Evolutionary conservation across 1,284 basidiomycete species (phyloP), one percentile per base, ranked within the genome.

Genomic region (Schizophyllum amplum): DNA sequence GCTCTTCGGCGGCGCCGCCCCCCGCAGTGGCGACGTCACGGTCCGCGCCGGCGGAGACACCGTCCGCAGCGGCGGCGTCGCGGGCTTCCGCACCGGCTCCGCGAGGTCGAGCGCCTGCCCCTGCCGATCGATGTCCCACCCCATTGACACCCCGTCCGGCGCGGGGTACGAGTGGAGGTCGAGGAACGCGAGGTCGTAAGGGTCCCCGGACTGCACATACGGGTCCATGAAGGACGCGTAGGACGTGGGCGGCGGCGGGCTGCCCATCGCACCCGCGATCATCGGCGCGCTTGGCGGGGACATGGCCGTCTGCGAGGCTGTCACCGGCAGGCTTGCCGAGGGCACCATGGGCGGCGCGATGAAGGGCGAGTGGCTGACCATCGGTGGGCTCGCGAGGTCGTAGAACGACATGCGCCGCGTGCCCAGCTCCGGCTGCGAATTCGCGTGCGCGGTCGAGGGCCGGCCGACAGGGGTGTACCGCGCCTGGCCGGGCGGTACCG

Each of bases 41-140:
- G 5, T 33, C 27, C 13, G 5, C n/a, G n/a, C n/a, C 27, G 13
- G 13, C 27, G 27, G 27, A 33, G 27, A 33, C 27, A 33, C 13
- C 13, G 27, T 33, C 6, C 27, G 27, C 27, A 33, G 27, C 27
- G 27, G 27, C 27, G 27, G 27, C 6, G 27, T 33, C 27, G 27
- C 6, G 6, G 27, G 27, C 27, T 33, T 33, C 6, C 27, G 27
- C 27, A 33, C 27, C 5, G 27, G 27, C 13, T 33, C 27, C 15
- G 84, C 86, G 46, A 88, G 72, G 65, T 87, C 84, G 27, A 87
- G 72, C n/a, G 85, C 85, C 61, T 82, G 79, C 3, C 81, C 82
- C 49, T 67, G 61, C 24, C 69, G 65, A 57, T 63, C 64, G 63
- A 63, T 55, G 51, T 56, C 56, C 61, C 59, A 22, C 60, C 55